Evolutionary conservation across 805 yeast genomes (phyloP).

Genomic region (Nadsonia fulvescens): DNA sequence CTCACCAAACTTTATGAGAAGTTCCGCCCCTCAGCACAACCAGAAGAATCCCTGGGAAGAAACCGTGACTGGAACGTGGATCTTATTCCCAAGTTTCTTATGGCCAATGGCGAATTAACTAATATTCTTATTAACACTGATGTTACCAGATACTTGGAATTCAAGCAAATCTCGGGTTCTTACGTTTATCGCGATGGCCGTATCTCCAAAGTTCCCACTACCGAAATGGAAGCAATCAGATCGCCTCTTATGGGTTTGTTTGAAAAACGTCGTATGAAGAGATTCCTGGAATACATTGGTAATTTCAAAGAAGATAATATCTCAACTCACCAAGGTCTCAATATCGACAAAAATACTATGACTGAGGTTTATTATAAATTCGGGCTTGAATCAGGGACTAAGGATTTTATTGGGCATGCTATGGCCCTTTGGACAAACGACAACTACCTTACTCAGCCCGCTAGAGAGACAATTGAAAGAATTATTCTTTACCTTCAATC

Average conservation of each 20-base stretch:
- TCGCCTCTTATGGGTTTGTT: constrained; percentile 90
- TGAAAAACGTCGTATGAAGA: constrained; percentile 89
- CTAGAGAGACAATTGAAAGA: constrained; percentile 80
- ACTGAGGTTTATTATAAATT: constrained; percentile 76
- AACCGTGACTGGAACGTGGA: constrained; percentile 98
- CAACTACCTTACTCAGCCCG: constrained; percentile 72
- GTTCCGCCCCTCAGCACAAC: constrained; percentile 67
- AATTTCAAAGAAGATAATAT: constrained; percentile 61
- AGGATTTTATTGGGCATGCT: constrained; percentile 94
- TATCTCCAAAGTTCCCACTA: constrained; percentile 89
- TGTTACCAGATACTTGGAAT: constrained; percentile 88
- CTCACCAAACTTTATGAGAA: constrained; percentile 46
- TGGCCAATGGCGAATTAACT: constrained; percentile 96
- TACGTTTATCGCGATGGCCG: constrained; percentile 81
- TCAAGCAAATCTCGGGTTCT: constrained; percentile 91
- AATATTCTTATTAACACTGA: constrained; percentile 90
- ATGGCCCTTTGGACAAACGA: constrained; percentile 96
- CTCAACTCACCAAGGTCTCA: constrained; percentile 65
- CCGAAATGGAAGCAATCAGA: constrained; percentile 74
- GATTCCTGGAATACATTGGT: constrained; percentile 75
- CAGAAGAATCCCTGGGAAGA: constrained; percentile 52
- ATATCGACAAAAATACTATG: constrained; percentile 79
- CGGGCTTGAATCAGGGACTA: constrained; percentile 82
- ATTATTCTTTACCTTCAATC: constrained; percentile 72
- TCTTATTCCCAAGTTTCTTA: constrained; percentile 85